Percentiles rank a stretch among this genome's conserved stretches.
Evolutionary conservation across 768 basidiomycete genomes (phyloP).

Genomic region (Mycena vitilis): DNA sequence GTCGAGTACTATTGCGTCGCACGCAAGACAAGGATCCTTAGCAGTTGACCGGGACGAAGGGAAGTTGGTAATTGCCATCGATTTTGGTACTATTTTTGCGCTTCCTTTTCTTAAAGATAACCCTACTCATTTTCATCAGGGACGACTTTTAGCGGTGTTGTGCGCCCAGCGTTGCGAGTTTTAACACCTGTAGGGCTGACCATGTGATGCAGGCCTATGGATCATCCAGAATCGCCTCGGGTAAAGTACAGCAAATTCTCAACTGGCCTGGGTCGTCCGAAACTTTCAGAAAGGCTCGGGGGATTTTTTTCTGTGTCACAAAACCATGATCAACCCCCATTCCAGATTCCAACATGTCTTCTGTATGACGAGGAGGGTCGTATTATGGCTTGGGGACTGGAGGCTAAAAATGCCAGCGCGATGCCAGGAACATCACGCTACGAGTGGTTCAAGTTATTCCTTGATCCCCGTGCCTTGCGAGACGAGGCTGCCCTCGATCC

Average conservation of each 20-base stretch:
- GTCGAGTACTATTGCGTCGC: slow-evolving; percentile 19
- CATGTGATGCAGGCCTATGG: slow-evolving; percentile 76
- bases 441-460: slow-evolving; percentile 82
- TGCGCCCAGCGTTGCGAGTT: slow-evolving; percentile 53
- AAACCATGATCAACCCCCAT: slow-evolving; percentile 16
- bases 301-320: slow-evolving; percentile 16
- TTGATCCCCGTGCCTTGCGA: slow-evolving; percentile 84
- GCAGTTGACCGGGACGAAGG: slow-evolving; percentile 63
- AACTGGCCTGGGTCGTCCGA: slow-evolving; percentile 89
- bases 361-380: slow-evolving; percentile 80
- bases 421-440: slow-evolving; percentile 30
- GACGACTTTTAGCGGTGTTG: slow-evolving; percentile 90
- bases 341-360: slow-evolving; percentile 82
- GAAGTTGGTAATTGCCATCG: slow-evolving; percentile 85
- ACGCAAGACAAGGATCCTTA: slow-evolving; percentile 34
- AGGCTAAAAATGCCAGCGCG: slow-evolving; percentile 43
- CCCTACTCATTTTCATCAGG: slow-evolving; percentile 60
- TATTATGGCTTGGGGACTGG: slow-evolving; percentile 32
- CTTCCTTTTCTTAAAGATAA: neutral
- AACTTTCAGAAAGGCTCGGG: slow-evolving; percentile 80
- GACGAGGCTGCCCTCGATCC: slow-evolving; percentile 79
- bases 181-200: slow-evolving; percentile 9
- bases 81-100: slow-evolving; percentile 49
- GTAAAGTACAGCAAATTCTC: slow-evolving; percentile 85
- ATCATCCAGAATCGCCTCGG: slow-evolving; percentile 84